Conservation (phyloP, 2,329 filamentous ascomycete genomes). For the Fonsecaea pedrosoi region DNA sequence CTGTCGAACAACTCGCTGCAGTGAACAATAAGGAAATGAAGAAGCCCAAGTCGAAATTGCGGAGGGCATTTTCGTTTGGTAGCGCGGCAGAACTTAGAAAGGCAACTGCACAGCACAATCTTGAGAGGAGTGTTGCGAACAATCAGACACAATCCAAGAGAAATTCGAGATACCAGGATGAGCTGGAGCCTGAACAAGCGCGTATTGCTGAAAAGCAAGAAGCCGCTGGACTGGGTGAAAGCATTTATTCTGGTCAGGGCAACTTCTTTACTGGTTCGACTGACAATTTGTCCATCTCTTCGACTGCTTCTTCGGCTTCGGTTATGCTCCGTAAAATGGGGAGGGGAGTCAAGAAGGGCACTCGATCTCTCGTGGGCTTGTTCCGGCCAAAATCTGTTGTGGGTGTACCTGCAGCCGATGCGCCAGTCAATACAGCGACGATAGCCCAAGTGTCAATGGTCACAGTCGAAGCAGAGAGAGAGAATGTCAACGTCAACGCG, state of each 20-base stretch:
- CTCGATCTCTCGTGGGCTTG: conserved; percentile 86
- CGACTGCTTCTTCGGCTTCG: conserved; percentile 57
- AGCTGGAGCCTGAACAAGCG: conserved; percentile 84
- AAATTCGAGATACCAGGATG: conserved; percentile 69
- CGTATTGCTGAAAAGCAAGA: conserved; percentile 93
- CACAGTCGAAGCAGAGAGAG: conserved; percentile 90
- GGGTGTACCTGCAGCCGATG: conserved; percentile 75
- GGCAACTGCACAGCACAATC: conserved; percentile 69
- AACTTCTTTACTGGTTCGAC: conserved; percentile 88
- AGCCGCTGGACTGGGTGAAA: conserved; percentile 86
- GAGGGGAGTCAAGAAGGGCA: conserved; percentile 94
- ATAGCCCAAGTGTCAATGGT: conserved; percentile 92
- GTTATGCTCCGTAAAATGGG: conserved; percentile 89
- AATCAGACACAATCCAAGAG: conserved; percentile 58
- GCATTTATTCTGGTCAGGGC: conserved; percentile 87
- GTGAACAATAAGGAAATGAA: conserved; percentile 82
- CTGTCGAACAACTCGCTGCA: conserved; percentile 84
- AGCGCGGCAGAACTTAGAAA: conserved; percentile 89
- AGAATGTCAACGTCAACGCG: conserved; percentile 77
- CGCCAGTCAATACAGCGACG: conserved; percentile 67
- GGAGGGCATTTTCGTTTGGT: conserved; percentile 94
- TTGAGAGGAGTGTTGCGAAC: conserved; percentile 50
- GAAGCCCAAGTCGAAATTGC: conserved; percentile 83
- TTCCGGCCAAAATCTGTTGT: conserved; percentile 94
- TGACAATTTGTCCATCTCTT: conserved; percentile 74